Evolutionary conservation across 169 alveolate genomes (phyloP).

Genomic region (Perkinsus marinus): DNA sequence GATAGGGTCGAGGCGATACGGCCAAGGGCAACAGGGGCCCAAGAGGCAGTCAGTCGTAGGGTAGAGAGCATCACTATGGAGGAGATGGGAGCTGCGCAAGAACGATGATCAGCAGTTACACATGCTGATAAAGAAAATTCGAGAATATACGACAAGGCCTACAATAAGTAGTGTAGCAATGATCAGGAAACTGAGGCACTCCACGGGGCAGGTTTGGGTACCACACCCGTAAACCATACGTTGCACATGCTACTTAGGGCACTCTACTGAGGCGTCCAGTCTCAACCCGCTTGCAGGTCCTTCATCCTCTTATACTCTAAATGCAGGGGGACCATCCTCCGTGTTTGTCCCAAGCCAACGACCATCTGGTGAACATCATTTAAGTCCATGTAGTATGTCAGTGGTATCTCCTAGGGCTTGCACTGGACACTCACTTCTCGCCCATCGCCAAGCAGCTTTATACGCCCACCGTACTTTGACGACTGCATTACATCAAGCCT

Average conservation of each 20-base stretch:
- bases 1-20: neutral
- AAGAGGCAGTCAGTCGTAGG: neutral
- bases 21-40: neutral
- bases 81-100: neutral
- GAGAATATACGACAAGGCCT: too few relatives aligned
- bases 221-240: neutral
- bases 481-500: too few relatives aligned
- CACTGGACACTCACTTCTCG: neutral
- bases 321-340: neutral
- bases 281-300: neutral
- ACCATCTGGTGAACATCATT: neutral
- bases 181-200: too few relatives aligned
- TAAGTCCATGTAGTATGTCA: neutral
- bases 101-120: too few relatives aligned
- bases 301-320: neutral
- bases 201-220: too few relatives aligned
- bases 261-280: neutral
- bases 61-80: neutral
- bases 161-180: too few relatives aligned
- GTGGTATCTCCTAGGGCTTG: neutral
- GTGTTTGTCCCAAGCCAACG: neutral
- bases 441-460: neutral
- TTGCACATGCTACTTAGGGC: neutral
- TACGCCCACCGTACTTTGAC: too few relatives aligned
- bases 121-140: too few relatives aligned